phyloP scores from a whole-genome alignment of 2,329 filamentous ascomycete species.

The Penicillium sumatraense region DNA sequence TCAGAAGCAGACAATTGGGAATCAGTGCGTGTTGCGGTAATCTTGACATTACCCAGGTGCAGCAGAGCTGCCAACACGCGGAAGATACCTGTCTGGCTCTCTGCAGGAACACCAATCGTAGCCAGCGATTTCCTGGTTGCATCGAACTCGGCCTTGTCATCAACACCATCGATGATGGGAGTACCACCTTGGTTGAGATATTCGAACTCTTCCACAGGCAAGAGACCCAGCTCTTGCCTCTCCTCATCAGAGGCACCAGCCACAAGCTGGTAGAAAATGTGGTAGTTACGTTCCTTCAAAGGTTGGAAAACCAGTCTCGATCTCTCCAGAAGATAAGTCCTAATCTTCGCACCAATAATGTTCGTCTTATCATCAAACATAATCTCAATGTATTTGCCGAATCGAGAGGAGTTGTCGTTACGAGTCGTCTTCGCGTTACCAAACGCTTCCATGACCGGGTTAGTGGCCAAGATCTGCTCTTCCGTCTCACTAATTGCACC shows the following conservation, averaged over 20 bases:
- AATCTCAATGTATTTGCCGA: constrained; percentile 99
- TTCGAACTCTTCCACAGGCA: constrained; percentile 87
- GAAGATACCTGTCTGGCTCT: constrained; percentile 84
- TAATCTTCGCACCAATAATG: constrained; percentile 96
- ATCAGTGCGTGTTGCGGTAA: constrained; percentile 85
- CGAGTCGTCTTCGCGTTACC: constrained; percentile 99
- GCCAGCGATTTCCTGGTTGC: constrained; percentile 84
- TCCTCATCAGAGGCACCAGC: constrained; percentile 87
- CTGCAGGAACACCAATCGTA: constrained; percentile 79
- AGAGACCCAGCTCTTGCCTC: constrained; percentile 75
- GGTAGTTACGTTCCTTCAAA: constrained; percentile 96
- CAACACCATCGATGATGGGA: constrained; percentile 88
- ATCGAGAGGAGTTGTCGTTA: constrained; percentile 98
- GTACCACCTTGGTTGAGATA: constrained; percentile 95
- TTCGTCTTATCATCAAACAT: constrained; percentile 96
- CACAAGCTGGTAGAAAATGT: constrained; percentile 97
- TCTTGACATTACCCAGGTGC: constrained; percentile 96
- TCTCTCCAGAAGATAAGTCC: constrained; percentile 92
- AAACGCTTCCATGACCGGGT: constrained; percentile 99
- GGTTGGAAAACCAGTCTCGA: constrained; percentile 97
- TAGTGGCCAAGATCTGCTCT: constrained; percentile 96
- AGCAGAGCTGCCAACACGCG: constrained; percentile 85
- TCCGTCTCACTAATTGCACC: constrained; percentile 96
- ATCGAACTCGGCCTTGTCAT: constrained; percentile 92
- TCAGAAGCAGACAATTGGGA: constrained; percentile 81